phyloP scores from a whole-genome alignment of 495 filamentous ascomycete species.

The Aspergillus diversus region DNA sequence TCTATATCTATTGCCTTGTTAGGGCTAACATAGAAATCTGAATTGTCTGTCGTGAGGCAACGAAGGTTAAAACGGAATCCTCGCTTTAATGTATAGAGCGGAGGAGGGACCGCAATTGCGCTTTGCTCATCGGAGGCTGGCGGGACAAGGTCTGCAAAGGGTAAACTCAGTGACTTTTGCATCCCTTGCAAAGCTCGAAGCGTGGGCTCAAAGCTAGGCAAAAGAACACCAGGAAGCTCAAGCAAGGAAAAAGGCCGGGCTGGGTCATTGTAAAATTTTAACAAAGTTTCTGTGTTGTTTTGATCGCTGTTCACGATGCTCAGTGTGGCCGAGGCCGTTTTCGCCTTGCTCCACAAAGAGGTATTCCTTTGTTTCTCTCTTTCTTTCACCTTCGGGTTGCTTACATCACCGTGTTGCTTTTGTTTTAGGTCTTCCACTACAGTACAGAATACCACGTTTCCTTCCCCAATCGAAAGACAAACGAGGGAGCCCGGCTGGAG shows the following conservation, averaged over 20 bases:
- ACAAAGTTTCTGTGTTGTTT: constrained; percentile 31
- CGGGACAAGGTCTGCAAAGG: constrained; percentile 62
- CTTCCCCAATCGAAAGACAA: constrained; percentile 55
- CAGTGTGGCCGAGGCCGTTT: constrained; percentile 23
- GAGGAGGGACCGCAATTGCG: constrained; percentile 44
- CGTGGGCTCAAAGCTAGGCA: constrained; percentile 68
- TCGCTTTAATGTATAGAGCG: constrained; percentile 52
- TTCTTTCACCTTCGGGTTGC: neutral
- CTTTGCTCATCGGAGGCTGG: neutral
- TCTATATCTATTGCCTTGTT: constrained; percentile 42
- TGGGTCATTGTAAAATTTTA: constrained; percentile 22
- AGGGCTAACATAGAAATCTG: constrained; percentile 34
- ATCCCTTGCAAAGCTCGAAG: constrained; percentile 67
- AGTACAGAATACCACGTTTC: constrained; percentile 56
- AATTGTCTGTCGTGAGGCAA: constrained; percentile 45
- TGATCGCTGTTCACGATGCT: constrained; percentile 27
- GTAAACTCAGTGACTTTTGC: constrained; percentile 51
- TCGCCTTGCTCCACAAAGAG: constrained; percentile 24
- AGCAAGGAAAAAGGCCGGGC: constrained; percentile 47
- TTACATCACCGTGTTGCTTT: constrained; percentile 12
- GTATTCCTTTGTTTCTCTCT: neutral
- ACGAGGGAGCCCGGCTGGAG: constrained; percentile 61
- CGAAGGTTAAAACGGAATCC: constrained; percentile 59
- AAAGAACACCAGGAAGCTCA: constrained; percentile 72
- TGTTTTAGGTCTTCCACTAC: constrained; percentile 41